A percentile compares a stretch with the other conserved stretches of the same genome.
These are phyloP conservation scores for Pedinophyceae sp. DNA, from an alignment of 139 green algal species.

Conservation along the genomic window DNA sequence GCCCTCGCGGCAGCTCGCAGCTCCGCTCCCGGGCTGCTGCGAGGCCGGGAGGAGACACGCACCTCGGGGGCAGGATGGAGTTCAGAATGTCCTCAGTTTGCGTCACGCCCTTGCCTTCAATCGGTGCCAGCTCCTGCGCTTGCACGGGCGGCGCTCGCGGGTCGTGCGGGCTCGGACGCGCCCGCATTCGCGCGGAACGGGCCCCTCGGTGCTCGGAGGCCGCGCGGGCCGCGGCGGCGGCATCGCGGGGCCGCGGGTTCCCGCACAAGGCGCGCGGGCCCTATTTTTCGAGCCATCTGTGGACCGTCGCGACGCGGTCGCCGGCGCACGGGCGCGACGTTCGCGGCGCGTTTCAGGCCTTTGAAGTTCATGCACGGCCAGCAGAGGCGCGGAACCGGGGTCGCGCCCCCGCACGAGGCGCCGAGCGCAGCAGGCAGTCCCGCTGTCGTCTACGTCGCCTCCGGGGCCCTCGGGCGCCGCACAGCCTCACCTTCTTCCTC, in stretches of 20 bases:
- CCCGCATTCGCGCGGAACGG: neutral
- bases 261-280: too few species aligned
- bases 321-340: too few species aligned
- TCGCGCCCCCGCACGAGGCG: neutral
- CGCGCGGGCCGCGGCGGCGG: too few species aligned
- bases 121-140: neutral
- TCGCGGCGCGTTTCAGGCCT: too few species aligned
- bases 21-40: too few species aligned
- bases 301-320: too few species aligned
- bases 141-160: neutral
- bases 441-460: neutral
- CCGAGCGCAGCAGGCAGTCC: neutral
- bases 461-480: neutral
- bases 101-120: slow-evolving; percentile 27
- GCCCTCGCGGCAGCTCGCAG: too few species aligned
- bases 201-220: neutral
- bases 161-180: neutral
- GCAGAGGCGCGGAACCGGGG: neutral
- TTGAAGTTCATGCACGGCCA: neutral
- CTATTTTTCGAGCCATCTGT: too few species aligned
- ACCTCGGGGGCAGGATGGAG: slow-evolving; percentile 67
- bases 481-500: slow-evolving; percentile 33
- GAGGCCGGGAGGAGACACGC: too few species aligned
- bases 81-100: slow-evolving; percentile 79
- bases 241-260: neutral